A percentile compares a stretch with the other conserved stretches of the same genome.
phyloP scores from a whole-genome alignment of 345 rosid species.

The Brassica cretica region DNA sequence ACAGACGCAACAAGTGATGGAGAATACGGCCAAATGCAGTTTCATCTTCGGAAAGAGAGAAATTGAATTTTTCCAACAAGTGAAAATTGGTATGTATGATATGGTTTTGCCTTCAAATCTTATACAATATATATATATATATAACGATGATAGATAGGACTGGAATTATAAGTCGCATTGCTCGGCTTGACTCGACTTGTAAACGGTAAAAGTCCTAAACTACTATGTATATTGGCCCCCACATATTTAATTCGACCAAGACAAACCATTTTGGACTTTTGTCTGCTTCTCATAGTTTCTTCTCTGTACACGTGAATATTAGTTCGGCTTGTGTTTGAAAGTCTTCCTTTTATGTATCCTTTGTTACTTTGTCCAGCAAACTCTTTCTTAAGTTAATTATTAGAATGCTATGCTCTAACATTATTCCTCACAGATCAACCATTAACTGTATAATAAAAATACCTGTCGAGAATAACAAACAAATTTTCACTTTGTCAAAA shows the following conservation, averaged over 20 bases:
- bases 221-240: background rate
- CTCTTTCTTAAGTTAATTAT: too few species aligned
- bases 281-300: background rate
- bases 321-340: background rate
- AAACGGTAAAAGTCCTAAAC: background rate
- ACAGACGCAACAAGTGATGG: background rate
- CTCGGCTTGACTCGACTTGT: background rate
- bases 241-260: too few species aligned
- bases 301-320: background rate
- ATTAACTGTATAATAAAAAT: too few species aligned
- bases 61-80: background rate
- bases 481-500: background rate
- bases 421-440: too few species aligned
- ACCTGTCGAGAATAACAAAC: background rate
- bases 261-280: background rate
- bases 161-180: background rate
- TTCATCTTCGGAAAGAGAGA: background rate
- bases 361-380: too few species aligned
- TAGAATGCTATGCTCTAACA: too few species aligned
- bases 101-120: background rate
- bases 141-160: background rate
- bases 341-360: background rate
- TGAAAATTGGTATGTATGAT: background rate
- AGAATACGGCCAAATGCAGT: background rate
- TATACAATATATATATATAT: background rate